These are phyloP conservation scores for Cladobotryum protrusum DNA, from an alignment of 2,329 filamentous ascomycete genomes.

Conservation along the genomic window DNA sequence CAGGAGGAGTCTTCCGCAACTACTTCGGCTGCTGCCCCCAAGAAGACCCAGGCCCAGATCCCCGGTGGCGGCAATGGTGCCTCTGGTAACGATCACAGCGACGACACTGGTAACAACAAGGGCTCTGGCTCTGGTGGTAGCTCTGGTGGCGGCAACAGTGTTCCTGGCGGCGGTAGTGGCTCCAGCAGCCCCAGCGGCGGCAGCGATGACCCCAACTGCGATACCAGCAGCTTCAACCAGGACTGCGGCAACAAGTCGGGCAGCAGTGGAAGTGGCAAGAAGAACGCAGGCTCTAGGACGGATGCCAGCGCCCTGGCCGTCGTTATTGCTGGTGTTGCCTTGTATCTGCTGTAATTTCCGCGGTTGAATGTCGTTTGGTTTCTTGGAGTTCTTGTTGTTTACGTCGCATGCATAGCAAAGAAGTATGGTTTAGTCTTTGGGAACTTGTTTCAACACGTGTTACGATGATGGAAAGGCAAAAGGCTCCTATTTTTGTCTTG, in stretches of 20 bases:
- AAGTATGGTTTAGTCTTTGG: too few relatives aligned
- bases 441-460: too few relatives aligned
- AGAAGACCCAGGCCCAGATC: conserved; percentile 21
- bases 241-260: conserved; percentile 28
- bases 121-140: conserved; percentile 12
- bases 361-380: too few relatives aligned
- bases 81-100: conserved; percentile 20
- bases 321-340: conserved; percentile 29
- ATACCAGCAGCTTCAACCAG: conserved; percentile 35
- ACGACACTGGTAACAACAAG: conserved; percentile 1
- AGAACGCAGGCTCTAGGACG: conserved; percentile 26
- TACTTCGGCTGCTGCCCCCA: conserved; percentile 14
- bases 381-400: too few relatives aligned
- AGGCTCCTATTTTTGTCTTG: too few relatives aligned
- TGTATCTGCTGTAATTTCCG: conserved; percentile 28
- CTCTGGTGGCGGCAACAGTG: conserved; percentile 8
- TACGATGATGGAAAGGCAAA: too few relatives aligned
- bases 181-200: conserved; percentile 16
- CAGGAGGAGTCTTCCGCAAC: conserved; percentile 9
- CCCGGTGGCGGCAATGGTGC: conserved; percentile 24
- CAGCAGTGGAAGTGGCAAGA: conserved; percentile 24
- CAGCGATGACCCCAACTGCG: conserved; percentile 25
- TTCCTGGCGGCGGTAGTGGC: conserved; percentile 7
- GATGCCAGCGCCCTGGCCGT: conserved; percentile 32
- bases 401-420: too few relatives aligned